Evolutionary conservation across 768 basidiomycete species (phyloP).

Genomic region (Tricholoma matsutake): DNA sequence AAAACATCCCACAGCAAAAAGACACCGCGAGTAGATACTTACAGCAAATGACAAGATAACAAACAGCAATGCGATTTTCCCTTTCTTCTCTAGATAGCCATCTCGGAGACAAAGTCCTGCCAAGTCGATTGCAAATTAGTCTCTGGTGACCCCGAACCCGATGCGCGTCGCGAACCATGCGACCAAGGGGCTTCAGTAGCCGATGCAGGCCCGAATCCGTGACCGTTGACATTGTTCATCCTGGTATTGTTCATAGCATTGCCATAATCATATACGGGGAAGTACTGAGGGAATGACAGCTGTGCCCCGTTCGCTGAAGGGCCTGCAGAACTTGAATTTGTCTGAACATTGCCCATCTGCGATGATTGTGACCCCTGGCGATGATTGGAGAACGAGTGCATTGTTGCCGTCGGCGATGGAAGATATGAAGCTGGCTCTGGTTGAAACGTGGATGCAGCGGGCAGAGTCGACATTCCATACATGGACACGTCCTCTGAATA

Average conservation of each 20-base stretch:
- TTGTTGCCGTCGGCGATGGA: slow-evolving; percentile 15
- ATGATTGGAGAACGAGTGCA: slow-evolving; percentile 20
- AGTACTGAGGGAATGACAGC: slow-evolving; percentile 59
- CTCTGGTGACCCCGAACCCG: slow-evolving; percentile 57
- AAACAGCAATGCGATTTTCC: neutral
- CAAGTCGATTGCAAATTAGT: slow-evolving; percentile 60
- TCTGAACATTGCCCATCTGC: slow-evolving; percentile 12
- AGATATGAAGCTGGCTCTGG: slow-evolving; percentile 32
- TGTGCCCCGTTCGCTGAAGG: slow-evolving; percentile 8
- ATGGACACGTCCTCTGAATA: slow-evolving; percentile 35
- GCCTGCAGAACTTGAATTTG: slow-evolving; percentile 2
- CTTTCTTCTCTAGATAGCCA: slow-evolving; percentile 29
- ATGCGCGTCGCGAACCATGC: slow-evolving; percentile 33
- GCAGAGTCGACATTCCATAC: slow-evolving; percentile 43
- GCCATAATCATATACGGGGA: slow-evolving; percentile 74
- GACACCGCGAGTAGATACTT: neutral
- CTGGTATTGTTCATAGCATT: slow-evolving; percentile 28
- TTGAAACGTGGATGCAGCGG: slow-evolving; percentile 31
- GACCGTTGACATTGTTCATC: slow-evolving; percentile 12
- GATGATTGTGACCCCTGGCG: slow-evolving; percentile 15
- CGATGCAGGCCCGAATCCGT: slow-evolving; percentile 26
- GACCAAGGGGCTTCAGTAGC: slow-evolving; percentile 40
- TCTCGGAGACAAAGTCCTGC: slow-evolving; percentile 57
- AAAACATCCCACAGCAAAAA: neutral
- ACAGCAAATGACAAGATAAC: neutral